phyloP scores from a whole-genome alignment of 2,329 filamentous ascomycete species.

The Catunica adiposa region DNA sequence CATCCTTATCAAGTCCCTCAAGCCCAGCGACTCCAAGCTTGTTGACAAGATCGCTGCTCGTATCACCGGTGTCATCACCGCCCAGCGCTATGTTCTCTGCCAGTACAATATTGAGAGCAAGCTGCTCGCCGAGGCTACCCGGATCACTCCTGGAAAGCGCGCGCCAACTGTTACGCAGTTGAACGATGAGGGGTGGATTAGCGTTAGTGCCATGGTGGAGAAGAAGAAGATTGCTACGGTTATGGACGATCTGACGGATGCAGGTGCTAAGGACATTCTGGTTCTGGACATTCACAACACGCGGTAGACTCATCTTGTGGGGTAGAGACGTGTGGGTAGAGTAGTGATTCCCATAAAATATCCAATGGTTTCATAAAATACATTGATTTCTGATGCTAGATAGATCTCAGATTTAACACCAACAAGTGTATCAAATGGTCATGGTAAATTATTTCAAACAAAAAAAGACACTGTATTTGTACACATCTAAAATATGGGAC shows the following conservation, averaged over 20 bases:
- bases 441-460: neutral
- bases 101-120: conserved; percentile 80
- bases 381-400: neutral
- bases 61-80: conserved; percentile 86
- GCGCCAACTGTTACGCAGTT: conserved; percentile 82
- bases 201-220: conserved; percentile 86
- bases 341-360: neutral
- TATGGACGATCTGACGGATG: conserved; percentile 67
- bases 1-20: conserved; percentile 79
- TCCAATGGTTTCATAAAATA: neutral
- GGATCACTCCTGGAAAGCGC: conserved; percentile 83
- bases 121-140: conserved; percentile 48
- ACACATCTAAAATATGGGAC: conserved; percentile 9
- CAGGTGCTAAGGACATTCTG: conserved; percentile 71
- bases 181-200: conserved; percentile 81
- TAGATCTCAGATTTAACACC: no score
- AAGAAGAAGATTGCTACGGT: conserved; percentile 68
- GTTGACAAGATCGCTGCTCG: conserved; percentile 72
- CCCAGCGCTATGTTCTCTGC: conserved; percentile 85
- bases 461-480: conserved; percentile 11
- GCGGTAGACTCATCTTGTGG: conserved; percentile 22
- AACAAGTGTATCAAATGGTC: neutral
- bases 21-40: conserved; percentile 61
- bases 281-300: conserved; percentile 77
- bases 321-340: neutral